Evolutionary conservation across 768 basidiomycete genomes (phyloP).

Genomic region (Pisolithus tinctorius): DNA sequence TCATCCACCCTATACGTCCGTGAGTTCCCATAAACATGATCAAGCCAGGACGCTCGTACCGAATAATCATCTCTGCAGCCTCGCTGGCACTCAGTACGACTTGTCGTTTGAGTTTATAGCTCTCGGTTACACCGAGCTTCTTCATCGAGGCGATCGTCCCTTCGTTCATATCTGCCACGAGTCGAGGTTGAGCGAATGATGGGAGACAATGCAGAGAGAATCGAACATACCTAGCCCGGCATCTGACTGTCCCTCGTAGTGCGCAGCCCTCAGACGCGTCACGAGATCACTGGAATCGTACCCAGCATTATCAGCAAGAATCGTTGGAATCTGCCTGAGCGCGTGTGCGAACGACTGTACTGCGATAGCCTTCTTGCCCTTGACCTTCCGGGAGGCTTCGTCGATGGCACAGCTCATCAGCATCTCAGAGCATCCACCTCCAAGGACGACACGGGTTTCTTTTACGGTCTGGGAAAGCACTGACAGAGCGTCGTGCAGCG

Average conservation of each 20-base stretch:
- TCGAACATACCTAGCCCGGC: conserved; percentile 74
- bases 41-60: conserved; percentile 40
- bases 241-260: conserved; percentile 83
- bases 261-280: conserved; percentile 81
- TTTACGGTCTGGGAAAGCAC: conserved; percentile 97
- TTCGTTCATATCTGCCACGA: conserved; percentile 71
- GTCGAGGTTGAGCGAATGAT: not conserved
- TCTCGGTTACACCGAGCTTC: conserved; percentile 86
- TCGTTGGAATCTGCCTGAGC: conserved; percentile 90
- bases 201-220: not conserved
- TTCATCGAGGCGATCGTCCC: conserved; percentile 86
- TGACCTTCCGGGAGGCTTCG: conserved; percentile 73
- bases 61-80: conserved; percentile 97
- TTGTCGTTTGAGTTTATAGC: conserved; percentile 94
- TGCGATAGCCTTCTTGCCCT: conserved; percentile 94
- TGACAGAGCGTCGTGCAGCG: conserved; percentile 93
- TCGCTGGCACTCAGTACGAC: conserved; percentile 93
- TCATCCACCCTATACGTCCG: conserved; percentile 68
- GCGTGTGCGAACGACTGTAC: conserved; percentile 88
- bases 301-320: conserved; percentile 95
- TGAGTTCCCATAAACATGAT: conserved; percentile 1
- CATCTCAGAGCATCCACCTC: conserved; percentile 98
- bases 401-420: conserved; percentile 94
- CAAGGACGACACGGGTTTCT: conserved; percentile 90
- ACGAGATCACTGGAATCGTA: conserved; percentile 97